Conservation (phyloP, 2,329 filamentous ascomycete species). For the Zalaria obscura region DNA sequence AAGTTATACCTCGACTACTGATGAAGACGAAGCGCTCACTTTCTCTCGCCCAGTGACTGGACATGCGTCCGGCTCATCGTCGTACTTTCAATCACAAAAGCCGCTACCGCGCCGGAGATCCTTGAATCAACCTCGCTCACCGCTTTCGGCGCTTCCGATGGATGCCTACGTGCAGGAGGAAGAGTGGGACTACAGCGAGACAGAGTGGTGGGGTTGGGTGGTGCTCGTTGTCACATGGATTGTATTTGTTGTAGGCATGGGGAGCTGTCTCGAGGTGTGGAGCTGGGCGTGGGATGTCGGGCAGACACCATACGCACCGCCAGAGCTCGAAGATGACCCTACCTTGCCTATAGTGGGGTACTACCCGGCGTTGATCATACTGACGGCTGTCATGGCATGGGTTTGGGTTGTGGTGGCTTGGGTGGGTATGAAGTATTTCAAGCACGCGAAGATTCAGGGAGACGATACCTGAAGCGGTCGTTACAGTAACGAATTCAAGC, state of each 20-base stretch:
- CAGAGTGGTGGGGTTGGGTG: slow-evolving; percentile 96
- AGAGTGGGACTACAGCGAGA: slow-evolving; percentile 86
- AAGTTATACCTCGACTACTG: slow-evolving; percentile 58
- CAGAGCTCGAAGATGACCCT: slow-evolving; percentile 86
- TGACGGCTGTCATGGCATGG: slow-evolving; percentile 95
- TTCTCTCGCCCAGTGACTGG: slow-evolving; percentile 30
- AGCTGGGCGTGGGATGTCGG: slow-evolving; percentile 99
- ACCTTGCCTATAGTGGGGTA: slow-evolving; percentile 94
- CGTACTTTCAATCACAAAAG: slow-evolving; percentile 15
- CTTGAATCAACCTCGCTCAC: slow-evolving; percentile 7
- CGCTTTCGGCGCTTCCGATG: slow-evolving; percentile 11
- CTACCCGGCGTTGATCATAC: slow-evolving; percentile 84
- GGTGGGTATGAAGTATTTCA: slow-evolving; percentile 99
- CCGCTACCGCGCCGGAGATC: slow-evolving; percentile 6
- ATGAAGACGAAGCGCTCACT: slow-evolving; percentile 66
- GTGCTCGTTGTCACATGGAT: slow-evolving; percentile 84
- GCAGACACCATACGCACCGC: slow-evolving; percentile 86
- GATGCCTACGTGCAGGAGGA: slow-evolving; percentile 16
- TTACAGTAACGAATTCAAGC: background rate
- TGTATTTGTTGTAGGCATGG: slow-evolving; percentile 93
- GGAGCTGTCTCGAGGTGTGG: slow-evolving; percentile 88
- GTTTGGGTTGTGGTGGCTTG: slow-evolving; percentile 96
- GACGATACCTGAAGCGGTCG: slow-evolving; percentile 16
- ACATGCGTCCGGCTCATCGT: slow-evolving; percentile 9
- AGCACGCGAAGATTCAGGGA: slow-evolving; percentile 80